Base-by-base conservation (phyloP, 495 filamentous ascomycete genomes). In the Mytilinidion resinicola region DNA sequence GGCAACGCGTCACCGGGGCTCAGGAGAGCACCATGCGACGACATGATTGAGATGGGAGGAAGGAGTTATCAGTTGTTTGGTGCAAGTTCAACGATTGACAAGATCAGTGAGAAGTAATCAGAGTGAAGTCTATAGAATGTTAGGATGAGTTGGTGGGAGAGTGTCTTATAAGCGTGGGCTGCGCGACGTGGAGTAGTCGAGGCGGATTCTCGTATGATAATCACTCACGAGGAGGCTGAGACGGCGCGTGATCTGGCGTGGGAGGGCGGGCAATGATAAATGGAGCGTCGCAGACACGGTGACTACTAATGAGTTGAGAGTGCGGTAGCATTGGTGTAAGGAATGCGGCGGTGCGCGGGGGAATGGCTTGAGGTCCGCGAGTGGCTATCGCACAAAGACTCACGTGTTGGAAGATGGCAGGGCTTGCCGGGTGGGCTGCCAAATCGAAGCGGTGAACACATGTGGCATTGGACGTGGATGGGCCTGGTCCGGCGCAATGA, bases 201-300 rank as follows among this genome's bases (percentile, higher is more conserved):
- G 19, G 36, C 35, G 0, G 12, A 25, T 41, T 4, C 52, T 55
- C 52, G 52, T 55, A 55, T 33, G 52, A 55, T 42, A 30, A 30
- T 55, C 35, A 55, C 52, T 55, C 35, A 55, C 52, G 21, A n/a
- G 35, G 19, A 55, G 52, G 52, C 35, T 55, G 20, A 55, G 20
- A 30, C 20, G 52, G 35, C 52, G 52, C 52, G 35, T 55, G 52
- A 55, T 55, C 36, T 42, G 17, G 17, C 15, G 52, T 38, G 37
- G 37, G 52, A 43, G 15, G 20, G 37, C 19, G 33, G 15, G 19
- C 46, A 7, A 25, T 12, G 19, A 20, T 14, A 4, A 49, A 7
- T 25, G 21, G 15, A 30, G 25, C 6, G 2, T 30, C 25, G 25
- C 25, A 30, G 25, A 6, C 25, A 30, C 25, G 25, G 25, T 30